Evolutionary conservation across 2,329 filamentous ascomycete species (phyloP), one percentile per base, ranked within the genome.

Genomic region (Monilinia fructigena): DNA sequence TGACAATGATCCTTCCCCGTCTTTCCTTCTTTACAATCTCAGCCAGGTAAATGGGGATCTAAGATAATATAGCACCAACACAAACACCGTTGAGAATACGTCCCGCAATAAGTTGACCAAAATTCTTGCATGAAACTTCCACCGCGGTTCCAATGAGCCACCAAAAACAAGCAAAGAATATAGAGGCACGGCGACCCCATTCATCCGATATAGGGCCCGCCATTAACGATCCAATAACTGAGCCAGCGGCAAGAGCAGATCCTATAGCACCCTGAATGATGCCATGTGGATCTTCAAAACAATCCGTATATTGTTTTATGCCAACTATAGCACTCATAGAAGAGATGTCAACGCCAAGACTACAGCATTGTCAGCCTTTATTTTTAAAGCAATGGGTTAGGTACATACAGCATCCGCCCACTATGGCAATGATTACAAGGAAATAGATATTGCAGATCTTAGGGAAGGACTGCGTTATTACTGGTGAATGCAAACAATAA

Each of bases 231-330:
- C 87, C 88, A 40, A 88, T 76, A 78, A 86, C 89, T 0, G 88
- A 90, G 45, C 89, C 89, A 62, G 83, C 88, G 31, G 88, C 85
- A 86, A 91, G 85, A 26, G 85, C 85, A 18, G 78, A 80, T 74
- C 83, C 86, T 2, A 76, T 75, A 12, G 78, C 79, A 10, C 75
- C 76, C 0, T 82, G 81, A 31, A 79, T 68, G 53, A 66, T 68
- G n/a, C 65, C 67, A 18, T 69, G 68, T 4, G 67, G 65, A 63
- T 68, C 56, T 74, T 81, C 70, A 75, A 85, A 85, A 76, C 80
- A 85, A 0, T 80, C 76, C 66, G 81, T 77, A 71, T 84, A 85
- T 68, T 81, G 79, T 8, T 79, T 69, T 26, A 80, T 80, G 52
- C 79, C 79, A 68, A 84, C 80, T 73, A 84, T 84, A 68, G 82